These are phyloP conservation scores for Cordyceps cicadae DNA, from an alignment of 2,329 filamentous ascomycete genomes.

Conservation along the genomic window DNA sequence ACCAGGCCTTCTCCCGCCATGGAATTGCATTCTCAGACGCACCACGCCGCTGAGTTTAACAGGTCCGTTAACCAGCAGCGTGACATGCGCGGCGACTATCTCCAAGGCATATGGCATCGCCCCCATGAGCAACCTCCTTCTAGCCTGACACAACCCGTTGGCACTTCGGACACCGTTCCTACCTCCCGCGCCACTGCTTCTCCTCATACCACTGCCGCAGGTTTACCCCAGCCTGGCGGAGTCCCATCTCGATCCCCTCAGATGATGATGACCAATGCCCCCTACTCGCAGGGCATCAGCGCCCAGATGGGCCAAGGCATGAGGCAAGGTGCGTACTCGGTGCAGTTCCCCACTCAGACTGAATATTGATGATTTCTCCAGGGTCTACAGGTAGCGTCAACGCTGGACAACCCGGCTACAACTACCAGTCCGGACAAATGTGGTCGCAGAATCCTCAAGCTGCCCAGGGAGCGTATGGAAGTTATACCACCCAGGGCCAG, in stretches of 20 bases:
- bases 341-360: constrained; percentile 44
- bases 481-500: constrained; percentile 46
- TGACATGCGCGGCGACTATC: constrained; percentile 67
- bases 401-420: constrained; percentile 45
- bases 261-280: constrained; percentile 55
- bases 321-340: constrained; percentile 57
- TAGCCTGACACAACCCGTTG: constrained; percentile 34
- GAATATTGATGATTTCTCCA: constrained; percentile 48
- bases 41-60: constrained; percentile 86
- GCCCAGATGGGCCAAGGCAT: constrained; percentile 63
- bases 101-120: constrained; percentile 74
- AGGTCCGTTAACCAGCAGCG: constrained; percentile 74
- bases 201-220: constrained; percentile 47
- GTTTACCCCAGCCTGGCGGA: constrained; percentile 48
- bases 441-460: constrained; percentile 55
- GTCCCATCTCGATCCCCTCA: constrained; percentile 56
- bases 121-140: constrained; percentile 67
- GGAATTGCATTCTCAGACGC: constrained; percentile 78
- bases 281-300: constrained; percentile 64
- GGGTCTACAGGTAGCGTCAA: constrained; percentile 46
- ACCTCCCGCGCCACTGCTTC: constrained; percentile 49
- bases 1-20: constrained; percentile 65
- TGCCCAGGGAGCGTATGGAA: constrained; percentile 36
- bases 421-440: constrained; percentile 55
- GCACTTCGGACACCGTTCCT: constrained; percentile 32